These are phyloP conservation scores for Stagonosporopsis tanaceti DNA, from an alignment of 2,329 filamentous ascomycete genomes.

Conservation along the genomic window DNA sequence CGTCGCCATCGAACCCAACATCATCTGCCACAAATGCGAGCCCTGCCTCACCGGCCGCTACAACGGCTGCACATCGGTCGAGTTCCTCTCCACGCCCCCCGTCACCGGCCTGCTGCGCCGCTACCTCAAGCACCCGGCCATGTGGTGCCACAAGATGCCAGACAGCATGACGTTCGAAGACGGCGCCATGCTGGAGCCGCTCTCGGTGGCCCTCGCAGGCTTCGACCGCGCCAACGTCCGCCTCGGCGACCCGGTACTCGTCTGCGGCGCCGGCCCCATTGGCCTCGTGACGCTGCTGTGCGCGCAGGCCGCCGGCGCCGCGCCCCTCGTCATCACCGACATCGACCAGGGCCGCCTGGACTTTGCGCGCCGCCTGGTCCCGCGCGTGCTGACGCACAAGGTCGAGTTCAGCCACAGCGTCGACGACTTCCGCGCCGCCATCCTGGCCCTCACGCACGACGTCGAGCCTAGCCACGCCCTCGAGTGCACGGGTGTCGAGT, in stretches of 20 bases:
- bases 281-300: conserved; percentile 89
- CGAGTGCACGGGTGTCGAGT: conserved; percentile 96
- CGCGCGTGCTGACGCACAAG: conserved; percentile 80
- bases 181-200: conserved; percentile 87
- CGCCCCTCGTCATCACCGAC: conserved; percentile 91
- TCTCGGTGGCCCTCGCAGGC: conserved; percentile 87
- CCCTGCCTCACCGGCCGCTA: conserved; percentile 91
- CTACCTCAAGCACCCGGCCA: conserved; percentile 93
- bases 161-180: conserved; percentile 86
- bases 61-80: conserved; percentile 88
- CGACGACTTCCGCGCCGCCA: conserved; percentile 74
- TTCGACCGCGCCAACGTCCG: conserved; percentile 82
- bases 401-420: conserved; percentile 69
- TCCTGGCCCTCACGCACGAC: conserved; percentile 76
- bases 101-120: conserved; percentile 85
- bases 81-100: conserved; percentile 90
- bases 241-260: conserved; percentile 84
- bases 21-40: conserved; percentile 90
- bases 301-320: conserved; percentile 83
- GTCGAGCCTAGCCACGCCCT: conserved; percentile 82
- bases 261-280: conserved; percentile 94
- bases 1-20: conserved; percentile 78
- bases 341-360: conserved; percentile 85
- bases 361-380: conserved; percentile 85
- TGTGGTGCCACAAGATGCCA: conserved; percentile 96